Evolutionary conservation across 176 grass and related monocot species (phyloP), one percentile per base, ranked within the genome.

Genomic region (Eleusine indica): DNA sequence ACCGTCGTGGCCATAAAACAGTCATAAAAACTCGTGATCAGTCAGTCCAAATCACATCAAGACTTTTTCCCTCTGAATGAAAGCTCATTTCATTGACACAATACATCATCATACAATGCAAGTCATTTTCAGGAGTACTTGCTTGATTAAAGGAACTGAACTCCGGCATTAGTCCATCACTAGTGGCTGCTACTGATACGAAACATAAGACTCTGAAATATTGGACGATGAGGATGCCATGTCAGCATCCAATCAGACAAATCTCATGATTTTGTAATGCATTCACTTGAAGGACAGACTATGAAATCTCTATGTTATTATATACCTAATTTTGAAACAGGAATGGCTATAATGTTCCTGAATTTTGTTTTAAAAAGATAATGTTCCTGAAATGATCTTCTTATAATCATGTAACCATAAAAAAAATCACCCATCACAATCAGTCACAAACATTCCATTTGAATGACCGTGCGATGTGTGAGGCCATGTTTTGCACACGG

Each of bases 401-500:
- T 46, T 46, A 46, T 35, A 9, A 1, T 0, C n/a, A 62, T 28
- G n/a, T 11, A 28, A 10, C n/a, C 2, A 28, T 25, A 8, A 49
- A 53, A 11, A 64, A 64, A 64, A 64, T 64, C 25, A 64, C 61
- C 22, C 8, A 30, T 64, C 61, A 13, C 9, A 14, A 64, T 64
- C 61, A 30, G 10, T 5, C 25, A 30, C 22, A 14, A 0, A 14
- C 3, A 30, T 25, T 60, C 9, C 2, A 64, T 13, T 28, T 28
- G 3, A 63, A 29, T 29, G 2, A 64, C 9, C 61, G 75, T 18
- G 39, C 1, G 9, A 28, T 9, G 3, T 64, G 6, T 28, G 56
- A 77, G 76, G 28, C 10, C 4, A 51, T 66, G 43, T n/a, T 79
- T 49, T 51, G 21, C 64, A 66, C 76, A 79, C 43, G 61, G 22